phyloP scores from a whole-genome alignment of 805 yeast species.

The Nadsonia fulvescens region DNA sequence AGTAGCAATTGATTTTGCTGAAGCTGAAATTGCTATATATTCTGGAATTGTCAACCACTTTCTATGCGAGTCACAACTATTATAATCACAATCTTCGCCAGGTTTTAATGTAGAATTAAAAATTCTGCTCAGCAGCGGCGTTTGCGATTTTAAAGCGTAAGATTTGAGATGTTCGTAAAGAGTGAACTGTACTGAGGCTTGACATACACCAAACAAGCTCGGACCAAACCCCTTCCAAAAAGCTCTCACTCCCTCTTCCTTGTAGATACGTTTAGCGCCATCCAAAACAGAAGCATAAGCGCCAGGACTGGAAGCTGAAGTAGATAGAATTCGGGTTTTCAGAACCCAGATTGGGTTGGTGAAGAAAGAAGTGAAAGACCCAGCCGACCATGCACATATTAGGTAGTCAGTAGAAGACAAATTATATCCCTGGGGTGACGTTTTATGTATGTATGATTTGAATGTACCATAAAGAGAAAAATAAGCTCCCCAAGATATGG shows the following conservation, averaged over 20 bases:
- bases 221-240: conserved; percentile 65
- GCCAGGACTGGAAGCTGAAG: conserved; percentile 20
- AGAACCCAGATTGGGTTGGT: conserved; percentile 95
- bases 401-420: conserved; percentile 30
- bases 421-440: conserved; percentile 13
- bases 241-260: conserved; percentile 38
- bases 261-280: conserved; percentile 32
- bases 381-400: conserved; percentile 48
- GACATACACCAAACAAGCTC: conserved; percentile 65
- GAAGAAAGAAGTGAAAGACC: conserved; percentile 49
- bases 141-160: conserved; percentile 14
- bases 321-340: conserved; percentile 71
- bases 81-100: too few relatives aligned
- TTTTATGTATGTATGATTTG: conserved; percentile 1
- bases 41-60: conserved; percentile 25
- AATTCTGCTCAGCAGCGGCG: too few relatives aligned
- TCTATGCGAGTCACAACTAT: background rate
- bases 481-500: conserved; percentile 78
- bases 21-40: conserved; percentile 47
- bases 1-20: conserved; percentile 53
- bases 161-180: conserved; percentile 66
- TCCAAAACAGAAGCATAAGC: conserved; percentile 41
- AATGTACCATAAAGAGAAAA: conserved; percentile 35
- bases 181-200: conserved; percentile 78
- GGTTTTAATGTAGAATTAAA: too few relatives aligned